phyloP scores from a whole-genome alignment of 768 basidiomycete genomes.

The Kwoniella bestiolae region DNA sequence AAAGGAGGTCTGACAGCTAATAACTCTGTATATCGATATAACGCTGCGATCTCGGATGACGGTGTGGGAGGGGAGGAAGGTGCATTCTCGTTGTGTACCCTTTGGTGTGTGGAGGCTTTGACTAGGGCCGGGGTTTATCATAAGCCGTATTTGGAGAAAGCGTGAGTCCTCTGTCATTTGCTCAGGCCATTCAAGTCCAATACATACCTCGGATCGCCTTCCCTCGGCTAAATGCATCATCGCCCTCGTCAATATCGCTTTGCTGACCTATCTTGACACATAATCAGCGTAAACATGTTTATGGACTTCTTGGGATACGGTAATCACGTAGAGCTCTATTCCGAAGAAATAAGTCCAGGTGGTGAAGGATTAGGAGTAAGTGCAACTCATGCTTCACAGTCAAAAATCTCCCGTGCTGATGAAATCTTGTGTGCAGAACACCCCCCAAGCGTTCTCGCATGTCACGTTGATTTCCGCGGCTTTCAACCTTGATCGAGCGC shows the following conservation, averaged over 20 bases:
- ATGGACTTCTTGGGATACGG: conserved; percentile 70
- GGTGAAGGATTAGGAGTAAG: conserved; percentile 70
- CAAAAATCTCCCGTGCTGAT: neutral
- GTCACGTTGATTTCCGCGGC: conserved; percentile 55
- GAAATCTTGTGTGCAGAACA: conserved; percentile 35
- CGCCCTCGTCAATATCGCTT: neutral
- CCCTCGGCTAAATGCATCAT: neutral
- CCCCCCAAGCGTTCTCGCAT: conserved; percentile 58
- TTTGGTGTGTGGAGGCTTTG: conserved; percentile 81
- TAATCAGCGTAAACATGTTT: conserved; percentile 71
- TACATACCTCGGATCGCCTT: too few species aligned
- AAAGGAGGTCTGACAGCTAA: conserved; percentile 90
- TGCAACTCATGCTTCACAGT: neutral
- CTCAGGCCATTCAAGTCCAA: too few species aligned
- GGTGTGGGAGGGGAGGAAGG: conserved; percentile 97
- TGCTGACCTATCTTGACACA: conserved; percentile 12
- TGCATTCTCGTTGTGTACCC: conserved; percentile 73
- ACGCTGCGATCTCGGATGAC: conserved; percentile 80
- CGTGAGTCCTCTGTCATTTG: too few species aligned
- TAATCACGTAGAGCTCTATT: conserved; percentile 85
- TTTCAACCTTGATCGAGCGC: conserved; percentile 55
- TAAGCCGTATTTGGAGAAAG: conserved; percentile 66
- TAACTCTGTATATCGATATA: conserved; percentile 75
- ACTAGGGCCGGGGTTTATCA: conserved; percentile 85
- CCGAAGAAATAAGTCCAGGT: conserved; percentile 64